Conservation (phyloP, 2,329 filamentous ascomycete genomes). For the Cladosporium sphaerospermum region DNA sequence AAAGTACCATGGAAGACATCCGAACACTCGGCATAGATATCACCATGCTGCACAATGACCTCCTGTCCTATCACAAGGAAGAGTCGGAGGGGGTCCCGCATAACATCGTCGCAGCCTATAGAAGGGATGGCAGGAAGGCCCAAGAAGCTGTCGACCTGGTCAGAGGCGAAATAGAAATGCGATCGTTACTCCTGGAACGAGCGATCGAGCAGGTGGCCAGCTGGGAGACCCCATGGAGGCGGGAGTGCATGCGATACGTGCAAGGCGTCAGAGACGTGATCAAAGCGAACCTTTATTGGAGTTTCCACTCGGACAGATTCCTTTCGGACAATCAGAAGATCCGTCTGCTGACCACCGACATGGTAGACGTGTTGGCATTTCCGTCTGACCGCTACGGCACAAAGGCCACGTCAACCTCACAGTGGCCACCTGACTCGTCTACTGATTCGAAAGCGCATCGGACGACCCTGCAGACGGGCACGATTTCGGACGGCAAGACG, state of each 20-base stretch:
- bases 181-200: background rate
- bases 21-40: constrained; percentile 1
- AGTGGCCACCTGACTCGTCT: no score
- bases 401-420: background rate
- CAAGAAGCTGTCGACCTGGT: background rate
- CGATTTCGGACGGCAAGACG: no score
- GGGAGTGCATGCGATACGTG: background rate
- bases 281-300: background rate
- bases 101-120: background rate
- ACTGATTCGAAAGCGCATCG: no score
- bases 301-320: background rate
- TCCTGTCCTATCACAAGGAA: constrained; percentile 2
- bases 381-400: background rate
- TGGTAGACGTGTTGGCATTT: background rate
- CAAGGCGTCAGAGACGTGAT: background rate
- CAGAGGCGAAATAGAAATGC: background rate
- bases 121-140: background rate
- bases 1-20: background rate
- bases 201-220: background rate
- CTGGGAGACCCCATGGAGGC: background rate
- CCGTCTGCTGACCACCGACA: background rate
- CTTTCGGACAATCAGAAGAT: background rate
- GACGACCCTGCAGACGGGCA: no score
- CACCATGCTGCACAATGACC: constrained; percentile 2
- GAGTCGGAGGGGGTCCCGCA: constrained; percentile 2